Conservation (phyloP, 2,329 filamentous ascomycete species). For the Coniochaeta hoffmannii region DNA sequence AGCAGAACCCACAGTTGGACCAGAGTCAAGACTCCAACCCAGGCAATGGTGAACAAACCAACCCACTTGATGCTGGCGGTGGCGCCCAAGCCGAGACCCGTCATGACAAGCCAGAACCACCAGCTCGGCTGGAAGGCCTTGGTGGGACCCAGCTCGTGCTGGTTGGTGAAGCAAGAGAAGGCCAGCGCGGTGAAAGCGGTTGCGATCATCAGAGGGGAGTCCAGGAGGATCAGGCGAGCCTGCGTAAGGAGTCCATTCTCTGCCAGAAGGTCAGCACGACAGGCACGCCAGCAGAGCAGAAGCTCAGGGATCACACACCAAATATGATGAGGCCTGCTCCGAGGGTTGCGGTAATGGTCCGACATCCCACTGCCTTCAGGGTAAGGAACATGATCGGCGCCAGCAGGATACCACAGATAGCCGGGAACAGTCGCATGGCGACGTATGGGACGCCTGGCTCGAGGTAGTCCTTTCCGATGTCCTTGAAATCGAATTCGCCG, state of each 20-base stretch:
- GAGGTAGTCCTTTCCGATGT: constrained; percentile 97
- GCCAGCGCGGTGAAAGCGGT: constrained; percentile 86
- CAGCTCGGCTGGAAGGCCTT: constrained; percentile 84
- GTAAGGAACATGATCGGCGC: constrained; percentile 93
- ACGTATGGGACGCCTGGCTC: constrained; percentile 95
- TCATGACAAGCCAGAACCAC: constrained; percentile 96
- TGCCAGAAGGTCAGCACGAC: constrained; percentile 30
- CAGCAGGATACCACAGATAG: constrained; percentile 78
- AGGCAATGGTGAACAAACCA: constrained; percentile 95
- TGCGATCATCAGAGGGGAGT: constrained; percentile 88
- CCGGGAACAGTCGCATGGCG: constrained; percentile 90
- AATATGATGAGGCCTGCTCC: constrained; percentile 86
- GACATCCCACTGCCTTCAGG: constrained; percentile 83
- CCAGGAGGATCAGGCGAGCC: constrained; percentile 89
- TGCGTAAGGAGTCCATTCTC: constrained; percentile 96
- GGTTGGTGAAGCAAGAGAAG: constrained; percentile 91
- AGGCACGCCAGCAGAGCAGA: background rate
- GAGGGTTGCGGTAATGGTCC: constrained; percentile 74
- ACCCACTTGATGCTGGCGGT: constrained; percentile 99
- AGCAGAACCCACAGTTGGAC: constrained; percentile 93
- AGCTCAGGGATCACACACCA: constrained; percentile 46
- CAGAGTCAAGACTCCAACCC: constrained; percentile 86
- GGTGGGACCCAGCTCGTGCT: constrained; percentile 84
- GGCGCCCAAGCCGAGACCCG: constrained; percentile 79
- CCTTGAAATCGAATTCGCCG: constrained; percentile 96